A percentile compares a stretch with the other conserved stretches of the same genome.
These are phyloP conservation scores for Pyrus bretschneideri DNA, from an alignment of 306 rosid genomes.

Conservation along the genomic window DNA sequence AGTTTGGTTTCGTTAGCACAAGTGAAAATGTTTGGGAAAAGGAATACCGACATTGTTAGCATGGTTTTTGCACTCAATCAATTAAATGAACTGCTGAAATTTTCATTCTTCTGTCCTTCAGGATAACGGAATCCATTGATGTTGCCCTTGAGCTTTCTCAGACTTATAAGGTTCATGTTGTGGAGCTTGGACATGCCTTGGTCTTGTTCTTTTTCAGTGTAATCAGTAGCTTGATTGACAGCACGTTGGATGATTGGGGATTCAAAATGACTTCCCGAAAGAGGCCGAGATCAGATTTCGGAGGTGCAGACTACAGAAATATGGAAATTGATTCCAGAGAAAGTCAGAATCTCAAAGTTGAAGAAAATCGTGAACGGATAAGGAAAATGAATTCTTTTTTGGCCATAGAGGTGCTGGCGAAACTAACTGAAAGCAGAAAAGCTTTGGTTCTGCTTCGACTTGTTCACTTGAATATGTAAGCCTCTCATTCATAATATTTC, in stretches of 20 bases:
- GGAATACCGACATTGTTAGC: not conserved
- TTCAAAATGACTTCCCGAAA: conserved; percentile 27
- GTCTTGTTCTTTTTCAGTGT: conserved; percentile 52
- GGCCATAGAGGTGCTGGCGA: conserved; percentile 62
- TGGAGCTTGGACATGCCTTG: conserved; percentile 59
- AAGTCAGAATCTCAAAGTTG: conserved; percentile 14
- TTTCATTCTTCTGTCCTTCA: conserved; percentile 25
- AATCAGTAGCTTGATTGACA: conserved; percentile 43
- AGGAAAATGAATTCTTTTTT: conserved; percentile 45
- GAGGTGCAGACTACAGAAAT: conserved; percentile 12
- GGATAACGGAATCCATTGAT: conserved; percentile 54
- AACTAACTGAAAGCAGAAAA: conserved; percentile 55
- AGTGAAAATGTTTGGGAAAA: not conserved
- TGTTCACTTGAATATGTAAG: conserved; percentile 64
- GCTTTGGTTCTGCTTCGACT: conserved; percentile 56
- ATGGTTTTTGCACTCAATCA: not conserved
- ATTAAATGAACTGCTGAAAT: conserved; percentile 5
- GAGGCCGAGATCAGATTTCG: conserved; percentile 28
- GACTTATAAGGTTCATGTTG: conserved; percentile 22
- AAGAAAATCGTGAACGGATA: conserved; percentile 35
- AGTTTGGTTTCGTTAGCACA: not conserved
- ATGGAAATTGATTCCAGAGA: conserved; percentile 40
- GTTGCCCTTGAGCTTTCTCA: conserved; percentile 52
- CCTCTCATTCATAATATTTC: conserved; percentile 1
- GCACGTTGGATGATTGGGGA: conserved; percentile 56